These are phyloP conservation scores for Cymbopogon citratus DNA, from an alignment of 176 grass and related monocot species.

Conservation along the genomic window DNA sequence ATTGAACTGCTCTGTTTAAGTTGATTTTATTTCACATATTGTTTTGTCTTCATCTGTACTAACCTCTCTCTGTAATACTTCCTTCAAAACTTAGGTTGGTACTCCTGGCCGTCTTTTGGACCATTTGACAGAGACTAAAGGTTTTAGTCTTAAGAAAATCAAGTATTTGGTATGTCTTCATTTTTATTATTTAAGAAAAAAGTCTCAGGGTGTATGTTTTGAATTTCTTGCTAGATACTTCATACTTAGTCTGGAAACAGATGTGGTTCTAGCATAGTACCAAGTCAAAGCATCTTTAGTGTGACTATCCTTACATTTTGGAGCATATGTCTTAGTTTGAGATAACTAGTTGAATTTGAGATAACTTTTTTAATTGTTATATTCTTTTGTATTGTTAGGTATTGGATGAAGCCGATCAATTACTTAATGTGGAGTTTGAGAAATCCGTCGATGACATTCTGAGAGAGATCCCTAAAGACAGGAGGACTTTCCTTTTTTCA, in stretches of 20 bases:
- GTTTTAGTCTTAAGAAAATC: conserved; percentile 76
- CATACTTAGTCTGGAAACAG: neutral
- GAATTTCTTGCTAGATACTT: neutral
- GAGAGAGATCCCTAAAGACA: conserved; percentile 79
- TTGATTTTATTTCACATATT: neutral
- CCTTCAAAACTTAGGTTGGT: conserved; percentile 55
- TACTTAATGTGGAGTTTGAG: conserved; percentile 92
- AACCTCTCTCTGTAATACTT: conserved; percentile 12
- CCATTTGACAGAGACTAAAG: conserved; percentile 85
- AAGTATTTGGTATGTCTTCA: conserved; percentile 66
- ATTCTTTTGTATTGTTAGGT: conserved; percentile 47
- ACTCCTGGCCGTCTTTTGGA: conserved; percentile 80
- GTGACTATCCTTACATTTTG: neutral
- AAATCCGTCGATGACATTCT: conserved; percentile 92
- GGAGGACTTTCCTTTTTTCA: conserved; percentile 86
- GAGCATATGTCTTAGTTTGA: neutral
- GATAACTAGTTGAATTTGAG: neutral
- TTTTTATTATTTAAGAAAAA: neutral
- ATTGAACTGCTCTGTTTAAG: neutral
- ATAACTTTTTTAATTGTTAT: neutral
- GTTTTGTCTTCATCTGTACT: conserved; percentile 10
- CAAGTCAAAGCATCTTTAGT: neutral
- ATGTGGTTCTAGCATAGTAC: neutral
- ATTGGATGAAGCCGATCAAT: conserved; percentile 83
- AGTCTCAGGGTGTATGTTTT: neutral